Conservation (phyloP, 2,329 filamentous ascomycete species). For the Cladosporium sphaerospermum region DNA sequence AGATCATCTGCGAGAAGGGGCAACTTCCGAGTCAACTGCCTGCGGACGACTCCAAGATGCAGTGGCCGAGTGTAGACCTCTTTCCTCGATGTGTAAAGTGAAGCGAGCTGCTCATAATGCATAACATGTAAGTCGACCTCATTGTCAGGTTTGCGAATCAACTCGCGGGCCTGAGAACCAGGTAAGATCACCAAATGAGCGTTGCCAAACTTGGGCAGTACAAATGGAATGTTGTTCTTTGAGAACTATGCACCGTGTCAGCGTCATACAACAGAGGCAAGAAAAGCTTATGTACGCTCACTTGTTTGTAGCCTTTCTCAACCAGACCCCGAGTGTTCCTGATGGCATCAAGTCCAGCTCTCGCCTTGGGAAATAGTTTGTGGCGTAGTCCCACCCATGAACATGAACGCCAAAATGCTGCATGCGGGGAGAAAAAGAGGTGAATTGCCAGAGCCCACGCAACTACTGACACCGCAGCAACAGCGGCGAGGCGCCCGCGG, state of each 20-base stretch:
- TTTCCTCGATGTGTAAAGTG: conserved; percentile 12
- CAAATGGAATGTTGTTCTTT: conserved; percentile 14
- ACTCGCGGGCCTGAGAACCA: conserved; percentile 16
- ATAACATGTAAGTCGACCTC: conserved; percentile 14
- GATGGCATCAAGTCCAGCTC: conserved; percentile 14
- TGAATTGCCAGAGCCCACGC: too few relatives aligned
- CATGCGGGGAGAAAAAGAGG: too few relatives aligned
- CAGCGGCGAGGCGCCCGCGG: too few relatives aligned
- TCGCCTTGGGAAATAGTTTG: background rate
- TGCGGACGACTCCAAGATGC: conserved; percentile 17
- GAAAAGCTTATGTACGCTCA: background rate
- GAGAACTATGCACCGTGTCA: conserved; percentile 12
- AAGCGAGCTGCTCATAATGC: conserved; percentile 13
- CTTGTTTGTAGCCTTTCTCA: conserved; percentile 15
- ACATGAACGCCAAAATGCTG: background rate
- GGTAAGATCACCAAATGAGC: conserved; percentile 17
- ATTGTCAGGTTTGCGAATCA: conserved; percentile 16
- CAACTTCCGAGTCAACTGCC: conserved; percentile 20
- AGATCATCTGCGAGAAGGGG: conserved; percentile 18
- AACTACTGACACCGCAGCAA: too few relatives aligned
- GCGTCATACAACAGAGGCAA: background rate
- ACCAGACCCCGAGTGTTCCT: conserved; percentile 16
- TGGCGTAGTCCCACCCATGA: background rate
- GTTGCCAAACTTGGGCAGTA: conserved; percentile 19
- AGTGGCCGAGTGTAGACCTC: background rate